Evolutionary conservation across 2,329 filamentous ascomycete species (phyloP).

Genomic region (Fusarium brachygibbosum): DNA sequence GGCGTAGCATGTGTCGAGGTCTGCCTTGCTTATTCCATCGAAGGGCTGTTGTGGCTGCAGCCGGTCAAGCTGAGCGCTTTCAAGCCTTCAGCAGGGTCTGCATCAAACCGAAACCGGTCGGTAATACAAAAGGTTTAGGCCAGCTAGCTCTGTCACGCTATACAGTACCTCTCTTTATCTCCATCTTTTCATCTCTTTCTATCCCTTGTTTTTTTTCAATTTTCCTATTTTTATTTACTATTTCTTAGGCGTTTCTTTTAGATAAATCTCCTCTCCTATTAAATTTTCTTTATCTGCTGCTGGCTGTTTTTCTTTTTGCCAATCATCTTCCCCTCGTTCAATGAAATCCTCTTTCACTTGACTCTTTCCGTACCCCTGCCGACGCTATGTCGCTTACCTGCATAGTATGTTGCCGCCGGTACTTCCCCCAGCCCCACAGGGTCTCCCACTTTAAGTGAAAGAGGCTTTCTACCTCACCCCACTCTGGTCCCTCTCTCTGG

Average conservation of each 20-base stretch:
- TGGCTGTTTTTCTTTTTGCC: background rate
- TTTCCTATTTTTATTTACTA: conserved; percentile 3
- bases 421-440: background rate
- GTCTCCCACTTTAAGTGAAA: too few relatives aligned
- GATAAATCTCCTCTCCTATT: background rate
- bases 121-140: too few relatives aligned
- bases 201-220: background rate
- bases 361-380: conserved; percentile 1
- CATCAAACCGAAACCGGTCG: too few relatives aligned
- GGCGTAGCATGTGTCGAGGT: too few relatives aligned
- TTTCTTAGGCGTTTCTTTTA: background rate
- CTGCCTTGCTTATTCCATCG: too few relatives aligned
- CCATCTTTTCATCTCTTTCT: background rate
- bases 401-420: background rate
- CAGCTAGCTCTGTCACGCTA: background rate
- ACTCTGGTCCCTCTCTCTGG: too few relatives aligned
- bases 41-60: too few relatives aligned
- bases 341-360: background rate
- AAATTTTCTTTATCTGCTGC: background rate
- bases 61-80: too few relatives aligned
- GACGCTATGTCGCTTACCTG: background rate
- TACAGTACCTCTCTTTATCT: background rate
- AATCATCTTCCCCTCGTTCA: background rate
- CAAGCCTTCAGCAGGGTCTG: too few relatives aligned
- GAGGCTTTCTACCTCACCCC: too few relatives aligned